Conservation (phyloP, 208 protist genomes). For the Crithidia mellificae region DNA sequence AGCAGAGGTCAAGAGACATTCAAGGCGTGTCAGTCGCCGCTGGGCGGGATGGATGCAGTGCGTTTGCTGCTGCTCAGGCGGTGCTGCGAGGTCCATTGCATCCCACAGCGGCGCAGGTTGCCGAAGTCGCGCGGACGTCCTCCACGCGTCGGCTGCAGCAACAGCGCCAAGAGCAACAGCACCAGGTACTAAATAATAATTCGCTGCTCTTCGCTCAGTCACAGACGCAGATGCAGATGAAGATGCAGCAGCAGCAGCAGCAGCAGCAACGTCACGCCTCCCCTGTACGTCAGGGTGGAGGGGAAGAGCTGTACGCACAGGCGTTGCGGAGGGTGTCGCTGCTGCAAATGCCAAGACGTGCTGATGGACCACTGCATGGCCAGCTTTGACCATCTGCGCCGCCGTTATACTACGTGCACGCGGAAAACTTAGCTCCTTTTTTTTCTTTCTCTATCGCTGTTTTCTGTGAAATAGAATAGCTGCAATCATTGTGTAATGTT, state of each 20-base stretch:
- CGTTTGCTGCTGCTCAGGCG: slow-evolving; percentile 6
- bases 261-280: not conserved
- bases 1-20: not conserved
- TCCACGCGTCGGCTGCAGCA: slow-evolving; percentile 18
- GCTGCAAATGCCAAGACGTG: slow-evolving; percentile 9
- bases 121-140: slow-evolving; percentile 20
- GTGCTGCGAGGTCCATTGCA: slow-evolving; percentile 26
- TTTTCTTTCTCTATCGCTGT: no score
- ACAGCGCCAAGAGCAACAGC: not conserved
- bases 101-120: slow-evolving; percentile 23
- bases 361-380: not conserved
- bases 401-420: no score
- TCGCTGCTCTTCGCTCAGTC: no score
- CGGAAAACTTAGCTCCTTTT: no score
- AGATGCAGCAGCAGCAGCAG: no score
- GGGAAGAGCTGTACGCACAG: slow-evolving; percentile 13
- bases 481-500: not conserved
- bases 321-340: slow-evolving; percentile 11
- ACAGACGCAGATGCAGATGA: no score
- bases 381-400: no score
- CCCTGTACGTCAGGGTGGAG: not conserved
- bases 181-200: no score
- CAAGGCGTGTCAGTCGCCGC: not conserved
- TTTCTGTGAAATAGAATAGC: not conserved
- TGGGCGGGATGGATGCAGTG: not conserved